Conservation (phyloP, 768 basidiomycete species). For the Steccherinum ochraceum region DNA sequence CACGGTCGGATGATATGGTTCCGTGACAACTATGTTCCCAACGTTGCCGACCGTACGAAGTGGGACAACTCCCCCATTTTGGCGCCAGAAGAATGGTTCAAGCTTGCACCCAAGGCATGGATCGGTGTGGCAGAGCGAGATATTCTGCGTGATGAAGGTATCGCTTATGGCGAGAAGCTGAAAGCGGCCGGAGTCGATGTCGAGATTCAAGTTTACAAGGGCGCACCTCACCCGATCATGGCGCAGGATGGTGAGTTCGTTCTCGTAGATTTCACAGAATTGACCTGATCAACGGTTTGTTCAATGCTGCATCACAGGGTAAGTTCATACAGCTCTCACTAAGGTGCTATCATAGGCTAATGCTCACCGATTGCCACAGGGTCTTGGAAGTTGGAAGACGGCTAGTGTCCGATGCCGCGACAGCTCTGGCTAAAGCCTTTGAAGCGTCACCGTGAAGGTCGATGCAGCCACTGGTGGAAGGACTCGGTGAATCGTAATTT, state of each 20-base stretch:
- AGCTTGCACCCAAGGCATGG: conserved; percentile 50
- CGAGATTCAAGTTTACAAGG: conserved; percentile 50
- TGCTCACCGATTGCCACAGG: conserved; percentile 17
- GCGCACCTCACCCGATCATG: conserved; percentile 67
- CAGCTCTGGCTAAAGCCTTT: conserved; percentile 28
- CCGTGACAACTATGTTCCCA: conserved; percentile 60
- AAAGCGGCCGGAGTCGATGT: conserved; percentile 44
- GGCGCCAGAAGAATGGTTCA: conserved; percentile 49
- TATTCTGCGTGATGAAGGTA: conserved; percentile 60
- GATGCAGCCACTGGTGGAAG: no score
- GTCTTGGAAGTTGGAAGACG: conserved; percentile 31
- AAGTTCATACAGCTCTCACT: conserved; percentile 9
- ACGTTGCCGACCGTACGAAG: conserved; percentile 48
- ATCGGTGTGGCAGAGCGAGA: conserved; percentile 62
- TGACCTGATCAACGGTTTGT: neutral
- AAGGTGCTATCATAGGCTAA: no score
- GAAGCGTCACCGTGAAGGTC: conserved; percentile 8
- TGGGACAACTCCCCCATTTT: conserved; percentile 73
- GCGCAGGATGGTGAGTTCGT: conserved; percentile 66
- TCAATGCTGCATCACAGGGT: conserved; percentile 12
- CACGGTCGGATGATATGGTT: conserved; percentile 73
- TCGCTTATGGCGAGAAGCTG: conserved; percentile 56
- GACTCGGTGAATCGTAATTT: no score
- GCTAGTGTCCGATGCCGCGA: conserved; percentile 31
- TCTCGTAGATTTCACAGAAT: no score